phyloP scores from a whole-genome alignment of 1,139 yeast genomes.

The Pichia sp. region DNA sequence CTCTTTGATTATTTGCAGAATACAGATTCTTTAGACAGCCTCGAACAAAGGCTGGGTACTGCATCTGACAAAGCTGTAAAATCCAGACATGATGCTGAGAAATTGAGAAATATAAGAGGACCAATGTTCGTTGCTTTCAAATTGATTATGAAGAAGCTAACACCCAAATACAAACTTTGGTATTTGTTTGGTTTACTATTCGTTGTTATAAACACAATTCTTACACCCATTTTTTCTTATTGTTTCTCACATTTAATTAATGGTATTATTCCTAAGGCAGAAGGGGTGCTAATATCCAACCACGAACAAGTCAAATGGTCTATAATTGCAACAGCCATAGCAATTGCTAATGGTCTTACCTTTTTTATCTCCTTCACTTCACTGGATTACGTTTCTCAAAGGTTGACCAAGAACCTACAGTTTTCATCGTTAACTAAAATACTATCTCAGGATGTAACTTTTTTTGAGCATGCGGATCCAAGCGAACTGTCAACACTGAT shows the following conservation, averaged over 20 bases:
- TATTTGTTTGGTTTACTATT: conserved; percentile 46
- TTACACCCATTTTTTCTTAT: conserved; percentile 74
- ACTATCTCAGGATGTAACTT: conserved; percentile 49
- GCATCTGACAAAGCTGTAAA: neutral
- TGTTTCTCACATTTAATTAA: conserved; percentile 65
- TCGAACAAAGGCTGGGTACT: neutral
- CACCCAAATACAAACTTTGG: conserved; percentile 14
- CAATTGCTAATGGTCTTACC: conserved; percentile 57
- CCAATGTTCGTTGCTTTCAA: conserved; percentile 14
- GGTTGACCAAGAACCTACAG: conserved; percentile 60
- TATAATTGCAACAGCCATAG: conserved; percentile 51
- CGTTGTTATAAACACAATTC: conserved; percentile 55
- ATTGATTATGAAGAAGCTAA: conserved; percentile 4
- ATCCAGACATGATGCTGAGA: neutral
- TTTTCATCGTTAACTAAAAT: conserved; percentile 45
- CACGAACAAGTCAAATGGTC: conserved; percentile 60
- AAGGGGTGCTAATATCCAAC: conserved; percentile 35
- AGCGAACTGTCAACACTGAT: conserved; percentile 63
- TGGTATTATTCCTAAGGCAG: conserved; percentile 43
- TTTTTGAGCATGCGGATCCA: conserved; percentile 47
- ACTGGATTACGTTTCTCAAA: conserved; percentile 60
- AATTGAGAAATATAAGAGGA: conserved; percentile 7
- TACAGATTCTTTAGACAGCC: neutral
- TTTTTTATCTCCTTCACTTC: conserved; percentile 48
- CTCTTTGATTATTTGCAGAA: conserved; percentile 9